Conservation (phyloP, 768 basidiomycete species). For the Amylocystis lapponica region DNA sequence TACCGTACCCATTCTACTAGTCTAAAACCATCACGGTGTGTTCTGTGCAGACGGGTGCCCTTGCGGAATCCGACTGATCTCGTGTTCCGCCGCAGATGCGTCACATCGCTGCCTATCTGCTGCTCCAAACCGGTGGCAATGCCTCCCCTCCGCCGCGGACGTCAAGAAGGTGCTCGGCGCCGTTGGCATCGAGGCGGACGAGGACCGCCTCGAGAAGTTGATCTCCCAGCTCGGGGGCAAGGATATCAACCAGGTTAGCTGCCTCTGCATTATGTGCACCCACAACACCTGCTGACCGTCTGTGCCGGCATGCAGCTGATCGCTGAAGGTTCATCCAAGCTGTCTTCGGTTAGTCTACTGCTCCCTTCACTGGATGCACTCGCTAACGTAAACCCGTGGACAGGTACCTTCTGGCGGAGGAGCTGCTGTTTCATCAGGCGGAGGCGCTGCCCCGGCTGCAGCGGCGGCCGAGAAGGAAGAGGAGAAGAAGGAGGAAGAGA, state of each 20-base stretch:
- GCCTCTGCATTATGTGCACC: slow-evolving; percentile 2
- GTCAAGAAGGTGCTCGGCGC: slow-evolving; percentile 81
- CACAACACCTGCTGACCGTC: slow-evolving; percentile 1
- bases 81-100: slow-evolving; percentile 55
- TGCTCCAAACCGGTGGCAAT: slow-evolving; percentile 94
- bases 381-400: no score
- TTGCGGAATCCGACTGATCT: neutral
- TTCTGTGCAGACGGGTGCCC: neutral
- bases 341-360: slow-evolving; percentile 71
- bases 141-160: slow-evolving; percentile 74
- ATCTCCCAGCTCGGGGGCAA: slow-evolving; percentile 90
- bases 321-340: slow-evolving; percentile 86
- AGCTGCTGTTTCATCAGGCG: slow-evolving; percentile 50
- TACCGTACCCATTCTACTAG: slow-evolving; percentile 45
- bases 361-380: neutral
- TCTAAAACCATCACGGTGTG: neutral
- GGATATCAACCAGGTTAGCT: slow-evolving; percentile 59
- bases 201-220: slow-evolving; percentile 72
- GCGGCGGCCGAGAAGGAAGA: slow-evolving; percentile 71
- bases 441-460: slow-evolving; percentile 51
- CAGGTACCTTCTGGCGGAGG: slow-evolving; percentile 92
- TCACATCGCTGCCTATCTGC: slow-evolving; percentile 92
- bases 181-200: slow-evolving; percentile 88
- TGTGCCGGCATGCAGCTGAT: slow-evolving; percentile 55
- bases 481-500: slow-evolving; percentile 87